These are phyloP conservation scores for Papilionanthe hybrid DNA, from an alignment of 116 monocot genomes.

Conservation along the genomic window DNA sequence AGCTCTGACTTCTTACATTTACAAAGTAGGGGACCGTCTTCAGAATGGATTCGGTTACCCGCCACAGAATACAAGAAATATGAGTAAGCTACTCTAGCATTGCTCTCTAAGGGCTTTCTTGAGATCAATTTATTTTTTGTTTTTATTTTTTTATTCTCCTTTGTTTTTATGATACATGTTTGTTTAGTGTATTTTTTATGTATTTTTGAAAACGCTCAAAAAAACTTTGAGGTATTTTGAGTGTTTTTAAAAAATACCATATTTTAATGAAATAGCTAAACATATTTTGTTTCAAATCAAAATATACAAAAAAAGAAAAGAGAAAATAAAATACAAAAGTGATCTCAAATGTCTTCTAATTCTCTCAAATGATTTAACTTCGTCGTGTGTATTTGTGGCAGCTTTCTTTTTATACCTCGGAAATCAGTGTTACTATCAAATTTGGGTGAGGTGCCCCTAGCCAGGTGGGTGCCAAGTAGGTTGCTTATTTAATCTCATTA, in stretches of 20 bases:
- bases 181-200: too few species aligned
- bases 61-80: slow-evolving; percentile 30
- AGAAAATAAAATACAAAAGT: too few species aligned
- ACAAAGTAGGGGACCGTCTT: slow-evolving; percentile 77
- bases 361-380: background rate
- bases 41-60: slow-evolving; percentile 46
- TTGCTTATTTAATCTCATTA: background rate
- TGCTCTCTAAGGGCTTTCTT: background rate
- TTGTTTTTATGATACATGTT: too few species aligned
- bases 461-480: slow-evolving; percentile 41
- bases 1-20: slow-evolving; percentile 50
- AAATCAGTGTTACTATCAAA: slow-evolving; percentile 52
- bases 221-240: too few species aligned
- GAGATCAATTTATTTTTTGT: too few species aligned
- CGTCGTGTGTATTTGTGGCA: slow-evolving; percentile 25
- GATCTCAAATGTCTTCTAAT: background rate
- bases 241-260: too few species aligned
- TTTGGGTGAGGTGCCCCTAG: slow-evolving; percentile 70
- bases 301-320: too few species aligned
- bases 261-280: too few species aligned
- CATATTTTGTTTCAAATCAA: too few species aligned
- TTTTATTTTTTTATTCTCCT: too few species aligned
- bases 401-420: slow-evolving; percentile 70
- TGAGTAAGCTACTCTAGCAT: slow-evolving; percentile 51
- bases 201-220: too few species aligned